Percentiles rank a stretch among this genome's conserved stretches.
These are phyloP conservation scores for Exophiala calicioides DNA, from an alignment of 2,329 filamentous ascomycete genomes.

Conservation along the genomic window DNA sequence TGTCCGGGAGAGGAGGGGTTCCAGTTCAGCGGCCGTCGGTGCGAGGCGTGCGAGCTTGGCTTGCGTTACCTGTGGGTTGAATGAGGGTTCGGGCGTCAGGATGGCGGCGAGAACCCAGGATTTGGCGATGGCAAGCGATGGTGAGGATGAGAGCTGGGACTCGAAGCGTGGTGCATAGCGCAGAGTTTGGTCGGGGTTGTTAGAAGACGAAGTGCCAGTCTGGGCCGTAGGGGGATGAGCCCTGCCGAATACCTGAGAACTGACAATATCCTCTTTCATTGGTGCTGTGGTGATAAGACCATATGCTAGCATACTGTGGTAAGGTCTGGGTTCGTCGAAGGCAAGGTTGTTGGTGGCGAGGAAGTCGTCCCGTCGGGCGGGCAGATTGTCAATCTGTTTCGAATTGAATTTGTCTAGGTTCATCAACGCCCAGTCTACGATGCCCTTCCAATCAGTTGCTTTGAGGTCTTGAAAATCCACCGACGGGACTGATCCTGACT, in stretches of 20 bases:
- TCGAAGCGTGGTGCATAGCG: constrained; percentile 10
- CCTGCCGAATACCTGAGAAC: constrained; percentile 40
- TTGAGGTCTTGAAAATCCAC: constrained; percentile 48
- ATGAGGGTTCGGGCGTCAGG: constrained; percentile 45
- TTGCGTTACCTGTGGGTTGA: constrained; percentile 41
- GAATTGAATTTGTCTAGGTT: constrained; percentile 43
- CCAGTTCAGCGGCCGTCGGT: constrained; percentile 17
- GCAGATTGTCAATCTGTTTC: constrained; percentile 44
- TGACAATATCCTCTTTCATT: constrained; percentile 38
- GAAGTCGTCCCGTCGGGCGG: constrained; percentile 45
- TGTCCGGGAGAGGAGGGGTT: constrained; percentile 41
- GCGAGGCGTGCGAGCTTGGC: constrained; percentile 32
- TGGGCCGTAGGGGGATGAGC: too few species aligned
- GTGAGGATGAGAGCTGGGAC: constrained; percentile 7
- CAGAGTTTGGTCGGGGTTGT: background rate
- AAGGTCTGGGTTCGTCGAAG: constrained; percentile 35
- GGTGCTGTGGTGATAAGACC: constrained; percentile 36
- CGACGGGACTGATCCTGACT: constrained; percentile 42
- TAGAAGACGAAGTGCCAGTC: constrained; percentile 2
- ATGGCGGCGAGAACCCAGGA: constrained; percentile 53
- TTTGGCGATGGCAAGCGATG: constrained; percentile 40
- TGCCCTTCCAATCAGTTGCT: constrained; percentile 48
- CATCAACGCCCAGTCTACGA: constrained; percentile 49
- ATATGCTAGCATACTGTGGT: constrained; percentile 41
- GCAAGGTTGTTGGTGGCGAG: constrained; percentile 44